Base-by-base conservation (phyloP, 1,284 basidiomycete species). In the Rhizoctonia solani region DNA sequence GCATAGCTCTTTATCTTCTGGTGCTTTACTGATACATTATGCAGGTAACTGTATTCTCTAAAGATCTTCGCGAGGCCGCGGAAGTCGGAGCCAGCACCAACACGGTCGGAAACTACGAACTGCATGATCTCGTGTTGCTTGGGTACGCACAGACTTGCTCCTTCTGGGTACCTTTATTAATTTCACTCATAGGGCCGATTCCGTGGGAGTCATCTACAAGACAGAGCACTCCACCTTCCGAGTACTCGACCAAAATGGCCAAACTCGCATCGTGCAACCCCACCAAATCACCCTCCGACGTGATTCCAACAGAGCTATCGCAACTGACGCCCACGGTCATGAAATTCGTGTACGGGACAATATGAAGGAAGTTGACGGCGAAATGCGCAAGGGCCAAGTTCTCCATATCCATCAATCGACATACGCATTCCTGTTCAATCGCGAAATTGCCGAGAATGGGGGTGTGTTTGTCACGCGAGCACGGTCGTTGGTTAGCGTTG, bases 91-190 rank as follows among this genome's bases (percentile, higher is more conserved):
- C 89, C 1, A 88, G 92, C 37, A 90, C 92, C 13, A 95, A 95
- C 73, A 85, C 89, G 44, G 88, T 95, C 61, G 95, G 94, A 29
- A 88, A 95, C 72, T 99, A 95, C 75, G 95, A 99, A 75, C 77
- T 98, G 66, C 95, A 99, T 76, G 95, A 99, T 76, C 81, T 99
- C 53, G 95, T 99, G 39, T 94, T 97, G 81, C 85, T 99, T n/a
- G n/a, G n/a, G n/a, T n/a, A n/a, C n/a, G n/a, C n/a, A n/a, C n/a
- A n/a, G n/a, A n/a, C n/a, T n/a, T n/a, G n/a, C n/a, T n/a, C n/a
- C n/a, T n/a, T n/a, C n/a, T 23, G 96, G 98, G 93, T 95, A 76
- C 72, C 91, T 82, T 9, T 66, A 14, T 16, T 44, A 69, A 9
- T 70, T 39, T 8, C 71, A 25, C 70, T 67, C 42, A 53, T 71